phyloP scores from a whole-genome alignment of 768 basidiomycete species.

The Phallus indusiatus region DNA sequence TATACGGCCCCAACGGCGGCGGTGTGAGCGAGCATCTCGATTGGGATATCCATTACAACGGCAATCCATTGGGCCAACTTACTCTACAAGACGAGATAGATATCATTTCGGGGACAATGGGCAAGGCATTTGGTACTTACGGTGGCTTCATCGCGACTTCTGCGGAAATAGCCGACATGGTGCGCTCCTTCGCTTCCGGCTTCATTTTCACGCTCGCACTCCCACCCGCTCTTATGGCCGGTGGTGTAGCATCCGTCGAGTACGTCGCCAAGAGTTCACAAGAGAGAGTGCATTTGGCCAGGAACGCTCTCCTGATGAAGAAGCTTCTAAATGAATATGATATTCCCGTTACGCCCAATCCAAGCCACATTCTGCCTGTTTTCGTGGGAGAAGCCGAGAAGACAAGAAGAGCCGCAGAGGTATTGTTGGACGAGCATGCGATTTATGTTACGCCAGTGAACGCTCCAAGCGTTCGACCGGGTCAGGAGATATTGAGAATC shows the following conservation, averaged over 20 bases:
- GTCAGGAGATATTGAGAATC: slow-evolving; percentile 91
- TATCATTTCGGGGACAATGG: slow-evolving; percentile 95
- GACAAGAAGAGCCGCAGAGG: slow-evolving; percentile 88
- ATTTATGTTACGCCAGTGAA: slow-evolving; percentile 99
- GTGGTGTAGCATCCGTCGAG: slow-evolving; percentile 83
- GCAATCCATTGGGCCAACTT: slow-evolving; percentile 62
- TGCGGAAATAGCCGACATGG: slow-evolving; percentile 86
- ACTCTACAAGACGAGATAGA: slow-evolving; percentile 94
- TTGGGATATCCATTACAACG: slow-evolving; percentile 77
- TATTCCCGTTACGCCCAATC: slow-evolving; percentile 94
- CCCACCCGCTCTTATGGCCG: slow-evolving; percentile 85
- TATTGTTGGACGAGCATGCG: slow-evolving; percentile 76
- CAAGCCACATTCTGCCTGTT: slow-evolving; percentile 94
- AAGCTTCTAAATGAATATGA: slow-evolving; percentile 68
- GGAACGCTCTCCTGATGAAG: slow-evolving; percentile 89
- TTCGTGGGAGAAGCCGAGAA: slow-evolving; percentile 89
- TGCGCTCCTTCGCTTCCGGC: slow-evolving; percentile 94
- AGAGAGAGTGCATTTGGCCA: slow-evolving; percentile 88
- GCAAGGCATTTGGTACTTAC: slow-evolving; percentile 94
- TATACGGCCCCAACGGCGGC: slow-evolving; percentile 93
- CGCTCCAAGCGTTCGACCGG: slow-evolving; percentile 90
- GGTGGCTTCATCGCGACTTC: slow-evolving; percentile 98
- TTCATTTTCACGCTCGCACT: slow-evolving; percentile 99
- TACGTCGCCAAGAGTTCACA: slow-evolving; percentile 90
- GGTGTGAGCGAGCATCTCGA: slow-evolving; percentile 99